phyloP scores from a whole-genome alignment of 805 yeast genomes.

The Priceomyces castillae region DNA sequence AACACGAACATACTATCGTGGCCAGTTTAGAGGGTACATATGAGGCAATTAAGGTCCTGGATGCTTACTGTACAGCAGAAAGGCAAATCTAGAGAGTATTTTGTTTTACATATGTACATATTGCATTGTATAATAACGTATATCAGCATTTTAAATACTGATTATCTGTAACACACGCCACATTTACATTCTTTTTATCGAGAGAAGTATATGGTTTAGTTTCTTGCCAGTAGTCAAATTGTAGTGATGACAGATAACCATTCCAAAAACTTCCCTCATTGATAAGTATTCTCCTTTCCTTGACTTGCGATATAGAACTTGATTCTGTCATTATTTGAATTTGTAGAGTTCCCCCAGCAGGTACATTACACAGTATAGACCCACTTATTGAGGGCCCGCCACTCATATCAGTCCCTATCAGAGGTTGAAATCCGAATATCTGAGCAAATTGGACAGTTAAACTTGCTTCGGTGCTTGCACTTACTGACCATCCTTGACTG shows the following conservation, averaged over 20 bases:
- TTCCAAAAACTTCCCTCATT: constrained; percentile 4
- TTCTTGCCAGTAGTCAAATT: constrained; percentile 14
- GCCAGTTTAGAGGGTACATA: constrained; percentile 91
- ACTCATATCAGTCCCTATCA: constrained; percentile 5
- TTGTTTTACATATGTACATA: constrained; percentile 2
- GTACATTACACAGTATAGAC: constrained; percentile 10
- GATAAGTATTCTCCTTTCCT: constrained; percentile 8
- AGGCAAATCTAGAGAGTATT: constrained; percentile 10
- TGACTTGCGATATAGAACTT: constrained; percentile 8
- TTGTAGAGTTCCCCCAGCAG: constrained; percentile 11
- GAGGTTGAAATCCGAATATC: constrained; percentile 8
- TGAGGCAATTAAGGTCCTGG: constrained; percentile 87
- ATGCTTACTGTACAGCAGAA: constrained; percentile 62
- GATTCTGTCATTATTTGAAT: constrained; percentile 9
- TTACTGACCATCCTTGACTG: constrained; percentile 12
- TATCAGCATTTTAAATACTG: constrained; percentile 4
- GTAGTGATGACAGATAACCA: constrained; percentile 3
- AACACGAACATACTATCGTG: constrained; percentile 62
- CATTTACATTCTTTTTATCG: constrained; percentile 9
- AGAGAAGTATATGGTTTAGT: constrained; percentile 2
- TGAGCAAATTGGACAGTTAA: constrained; percentile 8
- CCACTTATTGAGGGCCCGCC: constrained; percentile 8
- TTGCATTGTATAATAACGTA: constrained; percentile 2
- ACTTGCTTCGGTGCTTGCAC: constrained; percentile 9
- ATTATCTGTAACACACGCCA: constrained; percentile 16